Evolutionary conservation across 192 early-diverging fungal species (phyloP).

Genomic region (Backusella westeae): DNA sequence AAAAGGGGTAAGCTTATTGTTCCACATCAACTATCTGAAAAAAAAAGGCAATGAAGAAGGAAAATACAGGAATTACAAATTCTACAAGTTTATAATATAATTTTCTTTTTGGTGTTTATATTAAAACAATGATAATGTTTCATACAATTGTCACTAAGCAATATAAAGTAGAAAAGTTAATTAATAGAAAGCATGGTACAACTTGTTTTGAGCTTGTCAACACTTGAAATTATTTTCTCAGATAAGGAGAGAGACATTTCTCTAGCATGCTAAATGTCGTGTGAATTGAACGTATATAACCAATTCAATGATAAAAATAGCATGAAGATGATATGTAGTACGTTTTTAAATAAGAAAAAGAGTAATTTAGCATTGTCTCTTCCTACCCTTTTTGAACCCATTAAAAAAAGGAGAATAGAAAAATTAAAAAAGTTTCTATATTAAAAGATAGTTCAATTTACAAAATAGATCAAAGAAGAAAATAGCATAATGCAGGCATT

Average conservation of each 20-base stretch:
- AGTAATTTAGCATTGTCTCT: not conserved
- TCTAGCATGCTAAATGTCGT: not conserved
- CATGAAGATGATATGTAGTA: not conserved
- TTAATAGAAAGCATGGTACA: not conserved
- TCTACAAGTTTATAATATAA: not conserved
- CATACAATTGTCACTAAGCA: not conserved
- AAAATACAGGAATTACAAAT: not conserved
- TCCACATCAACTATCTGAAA: not conserved
- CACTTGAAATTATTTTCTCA: not conserved
- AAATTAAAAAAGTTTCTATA: not conserved
- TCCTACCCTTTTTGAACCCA: not conserved
- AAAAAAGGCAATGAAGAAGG: no score
- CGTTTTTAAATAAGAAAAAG: not conserved
- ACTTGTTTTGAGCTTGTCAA: not conserved
- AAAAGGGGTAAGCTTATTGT: not conserved
- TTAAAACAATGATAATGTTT: not conserved
- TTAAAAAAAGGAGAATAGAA: not conserved
- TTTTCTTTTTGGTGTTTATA: not conserved
- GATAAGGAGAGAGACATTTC: not conserved
- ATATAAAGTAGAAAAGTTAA: not conserved
- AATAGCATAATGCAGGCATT: not conserved
- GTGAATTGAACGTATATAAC: not conserved
- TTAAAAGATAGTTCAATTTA: not conserved
- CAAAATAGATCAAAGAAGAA: not conserved
- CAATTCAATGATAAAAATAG: not conserved